Base-by-base conservation (phyloP, 169 alveolate genomes). In the Plasmodium gallinaceum region DNA sequence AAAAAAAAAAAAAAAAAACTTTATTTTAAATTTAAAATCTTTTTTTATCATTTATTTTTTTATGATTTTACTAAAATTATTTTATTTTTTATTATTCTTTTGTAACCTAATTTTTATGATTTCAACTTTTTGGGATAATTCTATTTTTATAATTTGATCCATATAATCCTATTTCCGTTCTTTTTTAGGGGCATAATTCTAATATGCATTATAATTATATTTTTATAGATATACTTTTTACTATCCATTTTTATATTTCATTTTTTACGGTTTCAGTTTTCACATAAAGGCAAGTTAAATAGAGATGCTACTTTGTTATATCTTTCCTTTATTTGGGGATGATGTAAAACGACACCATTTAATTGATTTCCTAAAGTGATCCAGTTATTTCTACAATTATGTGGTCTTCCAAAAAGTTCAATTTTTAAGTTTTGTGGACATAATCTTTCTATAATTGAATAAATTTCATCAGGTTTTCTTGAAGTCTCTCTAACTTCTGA, bases 381-480 rank as follows among this genome's bases (percentile, higher is more conserved):
- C 99, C 99, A 98, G 71, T 97, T 97, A 46, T 93, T 95, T 68
- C 98, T 96, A 54, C 96, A 93, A 93, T 98, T 98, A 93, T 97
- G 98, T 48, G 97, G 96, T 83, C 99, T 94, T 18, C 98, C 99
- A 92, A 95, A 96, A 46, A 96, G 94, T 91, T 98, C 99, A 24
- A 98, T 91, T 93, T 98, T 98, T 86, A 95, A 96, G 26, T 98
- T 96, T 39, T 96, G 97, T 0, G 99, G 99, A 58, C 94, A 93
- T 97, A 98, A 93, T 58, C 99, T 95, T 88, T 98, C 98, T 57
- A 98, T 98, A 18, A 98, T 80, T 88, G 94, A 48, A 92, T 98
- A 98, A 20, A 98, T 96, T 89, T 98, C 99, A 89, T 98, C 99
- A 1, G 99, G 99, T 91, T 98, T 98, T 64, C 98, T 76, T 10